Conservation (phyloP, 2,329 filamentous ascomycete genomes). For the Scedosporium boydii region DNA sequence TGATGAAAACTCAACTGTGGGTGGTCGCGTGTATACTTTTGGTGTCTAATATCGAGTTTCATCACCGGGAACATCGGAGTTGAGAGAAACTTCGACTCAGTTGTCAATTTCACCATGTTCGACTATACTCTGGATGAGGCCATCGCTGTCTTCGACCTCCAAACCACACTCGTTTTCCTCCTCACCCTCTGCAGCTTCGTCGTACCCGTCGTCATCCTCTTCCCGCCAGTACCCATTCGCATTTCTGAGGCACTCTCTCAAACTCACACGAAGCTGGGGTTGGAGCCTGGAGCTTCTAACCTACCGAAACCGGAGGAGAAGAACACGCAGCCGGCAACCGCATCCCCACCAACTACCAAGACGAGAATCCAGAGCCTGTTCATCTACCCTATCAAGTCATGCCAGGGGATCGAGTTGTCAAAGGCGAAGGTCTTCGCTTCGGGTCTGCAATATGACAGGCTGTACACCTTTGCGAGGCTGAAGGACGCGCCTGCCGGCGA, state of each 20-base stretch:
- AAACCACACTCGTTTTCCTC: constrained; percentile 28
- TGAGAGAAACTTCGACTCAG: not conserved
- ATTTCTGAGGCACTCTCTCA: constrained; percentile 43
- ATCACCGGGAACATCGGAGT: not conserved
- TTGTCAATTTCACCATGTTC: constrained; percentile 9
- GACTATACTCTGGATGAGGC: constrained; percentile 12
- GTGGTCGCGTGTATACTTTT: not conserved
- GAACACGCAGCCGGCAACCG: not conserved
- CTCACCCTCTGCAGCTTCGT: constrained; percentile 40
- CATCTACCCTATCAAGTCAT: constrained; percentile 79
- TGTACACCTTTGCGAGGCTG: constrained; percentile 73
- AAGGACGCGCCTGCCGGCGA: constrained; percentile 17
- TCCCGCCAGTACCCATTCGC: constrained; percentile 44
- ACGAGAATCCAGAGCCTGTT: constrained; percentile 34
- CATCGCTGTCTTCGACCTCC: constrained; percentile 17
- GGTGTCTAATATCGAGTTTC: not conserved
- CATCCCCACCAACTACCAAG: not conserved
- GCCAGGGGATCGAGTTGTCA: constrained; percentile 63
- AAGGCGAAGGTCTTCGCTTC: constrained; percentile 53
- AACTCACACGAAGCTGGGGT: constrained; percentile 41
- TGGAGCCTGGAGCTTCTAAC: not conserved
- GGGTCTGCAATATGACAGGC: constrained; percentile 70
- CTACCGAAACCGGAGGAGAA: not conserved
- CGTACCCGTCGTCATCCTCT: constrained; percentile 42
- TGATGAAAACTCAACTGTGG: not conserved